Evolutionary conservation across 1,284 basidiomycete genomes (phyloP), one percentile per base, ranked within the genome.

Genomic region (Ceratobasidium sp.): DNA sequence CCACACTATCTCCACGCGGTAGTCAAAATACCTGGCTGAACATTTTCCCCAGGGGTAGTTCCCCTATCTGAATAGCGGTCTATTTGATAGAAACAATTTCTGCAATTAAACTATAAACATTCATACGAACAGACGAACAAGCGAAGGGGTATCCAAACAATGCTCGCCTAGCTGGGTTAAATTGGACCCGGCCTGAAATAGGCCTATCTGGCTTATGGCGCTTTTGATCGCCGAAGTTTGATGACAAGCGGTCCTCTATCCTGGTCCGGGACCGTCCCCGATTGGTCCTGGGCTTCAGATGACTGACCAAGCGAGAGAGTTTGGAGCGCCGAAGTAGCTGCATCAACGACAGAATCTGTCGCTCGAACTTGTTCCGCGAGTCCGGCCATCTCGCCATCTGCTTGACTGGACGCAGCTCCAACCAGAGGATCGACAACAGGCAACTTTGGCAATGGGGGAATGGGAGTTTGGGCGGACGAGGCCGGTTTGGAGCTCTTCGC

Each of bases 401-500:
- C 39, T 13, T 42, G 6, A 13, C 6, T 26, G 10, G 53, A 56
- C 17, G n/a, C 13, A 17, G 33, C 47, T 13, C 26, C 47, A 11
- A 54, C 28, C 3, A 31, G 39, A 10, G 35, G 28, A 17, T 37
- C 23, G 15, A 10, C 56, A 26, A 26, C 68, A 26, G 23, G 54
- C 49, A 42, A 56, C 23, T 26, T 5, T 26, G 56, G 56, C 13
- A 31, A 26, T 3, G 51, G 37, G 26, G 67, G 53, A 39, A 28
- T 17, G 13, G 54, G 53, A 10, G 26, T 35, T 5, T 31, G 23
- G 23, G 49, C 53, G 1, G 67, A 54, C 5, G 53, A 37, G 7
- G 31, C 51, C 45, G 68, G 68, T 56, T 39, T 33, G 26, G 28
- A 33, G 37, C 58, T 39, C 65, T 77, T 77, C 20, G 51, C 54